A percentile compares a stretch with the other conserved stretches of the same genome.
Evolutionary conservation across 108 stramenopile genomes (phyloP).

Genomic region (Phaeodactylum tricornutum): DNA sequence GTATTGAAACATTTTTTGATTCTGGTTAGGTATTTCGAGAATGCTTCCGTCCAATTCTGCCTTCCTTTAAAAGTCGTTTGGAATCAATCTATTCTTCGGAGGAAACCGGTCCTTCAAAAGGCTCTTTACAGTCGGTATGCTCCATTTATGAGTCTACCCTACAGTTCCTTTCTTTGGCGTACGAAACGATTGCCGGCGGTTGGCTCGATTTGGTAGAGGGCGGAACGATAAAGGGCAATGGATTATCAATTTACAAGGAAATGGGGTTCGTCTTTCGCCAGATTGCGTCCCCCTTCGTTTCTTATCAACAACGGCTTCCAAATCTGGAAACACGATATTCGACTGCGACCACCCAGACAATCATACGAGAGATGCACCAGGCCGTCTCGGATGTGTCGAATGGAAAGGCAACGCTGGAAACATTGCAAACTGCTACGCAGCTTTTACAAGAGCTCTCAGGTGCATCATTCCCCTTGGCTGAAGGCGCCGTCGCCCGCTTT

Average conservation of each 20-base stretch:
- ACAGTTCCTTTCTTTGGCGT: conserved; percentile 69
- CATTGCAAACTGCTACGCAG: conserved; percentile 43
- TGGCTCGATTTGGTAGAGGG: conserved; percentile 40
- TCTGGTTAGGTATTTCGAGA: conserved; percentile 43
- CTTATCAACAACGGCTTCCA: conserved; percentile 44
- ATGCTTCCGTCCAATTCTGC: conserved; percentile 63
- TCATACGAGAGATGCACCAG: conserved; percentile 57
- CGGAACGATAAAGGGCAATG: conserved; percentile 16
- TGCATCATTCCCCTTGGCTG: conserved; percentile 62
- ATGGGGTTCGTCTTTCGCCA: conserved; percentile 36
- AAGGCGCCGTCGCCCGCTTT: conserved; percentile 56
- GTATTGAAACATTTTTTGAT: too few species aligned
- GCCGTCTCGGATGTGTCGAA: conserved; percentile 22
- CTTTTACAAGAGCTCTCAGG: conserved; percentile 52
- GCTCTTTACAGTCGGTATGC: conserved; percentile 58
- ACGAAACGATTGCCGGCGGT: conserved; percentile 58
- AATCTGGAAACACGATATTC: conserved; percentile 45
- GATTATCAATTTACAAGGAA: conserved; percentile 22
- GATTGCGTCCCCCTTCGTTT: conserved; percentile 63
- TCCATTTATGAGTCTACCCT: conserved; percentile 64
- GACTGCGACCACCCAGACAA: conserved; percentile 29
- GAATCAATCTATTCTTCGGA: conserved; percentile 33
- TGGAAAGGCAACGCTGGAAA: background rate
- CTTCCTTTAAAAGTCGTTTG: conserved; percentile 58
- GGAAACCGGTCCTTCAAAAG: conserved; percentile 9